Conservation (phyloP, 2,329 filamentous ascomycete species). For the Fusarium sp. region DNA sequence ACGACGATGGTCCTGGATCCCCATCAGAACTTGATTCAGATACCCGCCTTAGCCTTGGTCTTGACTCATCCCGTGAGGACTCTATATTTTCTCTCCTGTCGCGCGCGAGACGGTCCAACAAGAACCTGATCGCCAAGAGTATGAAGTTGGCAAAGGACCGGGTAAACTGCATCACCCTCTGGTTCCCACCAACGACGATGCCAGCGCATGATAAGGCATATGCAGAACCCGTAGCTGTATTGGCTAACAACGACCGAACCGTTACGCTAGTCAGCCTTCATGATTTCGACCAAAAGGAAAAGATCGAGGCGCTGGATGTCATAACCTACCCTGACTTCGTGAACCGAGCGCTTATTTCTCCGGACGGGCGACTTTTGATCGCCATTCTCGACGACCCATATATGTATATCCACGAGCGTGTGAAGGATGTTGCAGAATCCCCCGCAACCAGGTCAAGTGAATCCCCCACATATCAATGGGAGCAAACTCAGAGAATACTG, state of each 20-base stretch:
- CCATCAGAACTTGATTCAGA: constrained; percentile 49
- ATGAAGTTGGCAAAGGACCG: constrained; percentile 68
- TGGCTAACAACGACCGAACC: constrained; percentile 92
- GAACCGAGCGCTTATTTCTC: constrained; percentile 94
- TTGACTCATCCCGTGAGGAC: constrained; percentile 50
- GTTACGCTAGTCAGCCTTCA: constrained; percentile 85
- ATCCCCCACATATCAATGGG: constrained; percentile 60
- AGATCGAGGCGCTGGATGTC: constrained; percentile 71
- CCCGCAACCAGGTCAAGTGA: constrained; percentile 38
- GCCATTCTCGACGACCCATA: constrained; percentile 90
- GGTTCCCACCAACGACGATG: constrained; percentile 61
- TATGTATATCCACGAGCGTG: constrained; percentile 82
- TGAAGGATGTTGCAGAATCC: constrained; percentile 49
- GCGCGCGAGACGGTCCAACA: constrained; percentile 54
- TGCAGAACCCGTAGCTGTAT: constrained; percentile 69
- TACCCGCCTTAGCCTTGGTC: constrained; percentile 46
- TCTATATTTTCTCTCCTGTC: constrained; percentile 51
- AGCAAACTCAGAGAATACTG: constrained; percentile 61
- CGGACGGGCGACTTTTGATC: constrained; percentile 82
- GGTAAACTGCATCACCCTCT: constrained; percentile 75
- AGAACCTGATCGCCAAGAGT: constrained; percentile 61
- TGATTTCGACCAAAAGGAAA: constrained; percentile 60
- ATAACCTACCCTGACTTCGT: constrained; percentile 85
- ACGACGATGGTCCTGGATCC: constrained; percentile 44
- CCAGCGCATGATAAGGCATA: constrained; percentile 55